Evolutionary conservation across 805 yeast genomes (phyloP).

Genomic region (Cyberlindnera meyerae): DNA sequence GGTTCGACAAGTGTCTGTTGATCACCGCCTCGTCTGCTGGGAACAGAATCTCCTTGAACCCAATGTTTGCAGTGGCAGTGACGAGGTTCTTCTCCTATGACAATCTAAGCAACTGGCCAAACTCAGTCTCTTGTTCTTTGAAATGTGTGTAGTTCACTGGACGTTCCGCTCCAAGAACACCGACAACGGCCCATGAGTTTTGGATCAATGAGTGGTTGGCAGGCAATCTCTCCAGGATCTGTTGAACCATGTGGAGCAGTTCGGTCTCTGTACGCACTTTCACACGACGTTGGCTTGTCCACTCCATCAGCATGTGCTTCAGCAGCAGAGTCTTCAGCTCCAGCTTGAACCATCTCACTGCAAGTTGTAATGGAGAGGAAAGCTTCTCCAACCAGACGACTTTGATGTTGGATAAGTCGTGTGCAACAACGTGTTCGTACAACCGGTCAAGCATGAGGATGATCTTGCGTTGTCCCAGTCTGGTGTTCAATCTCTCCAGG

Average conservation of each 20-base stretch:
- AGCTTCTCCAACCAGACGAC: slow-evolving; percentile 27
- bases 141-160: slow-evolving; percentile 1
- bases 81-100: slow-evolving; percentile 11
- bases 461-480: slow-evolving; percentile 18
- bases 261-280: slow-evolving; percentile 1
- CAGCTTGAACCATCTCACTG: slow-evolving; percentile 13
- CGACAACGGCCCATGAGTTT: slow-evolving; percentile 9
- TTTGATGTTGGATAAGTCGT: slow-evolving; percentile 27
- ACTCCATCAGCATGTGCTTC: slow-evolving; percentile 7
- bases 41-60: slow-evolving; percentile 30
- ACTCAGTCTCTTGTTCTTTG: slow-evolving; percentile 14
- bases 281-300: slow-evolving; percentile 7
- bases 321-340: slow-evolving; percentile 11
- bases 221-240: slow-evolving; percentile 2
- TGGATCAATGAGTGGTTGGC: slow-evolving; percentile 9
- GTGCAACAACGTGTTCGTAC: slow-evolving; percentile 33
- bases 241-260: slow-evolving; percentile 3
- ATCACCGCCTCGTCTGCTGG: slow-evolving; percentile 33
- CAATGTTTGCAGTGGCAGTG: slow-evolving; percentile 8
- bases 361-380: slow-evolving; percentile 6
- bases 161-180: slow-evolving; percentile 2
- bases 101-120: slow-evolving; percentile 9
- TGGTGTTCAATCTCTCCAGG: slow-evolving; percentile 14
- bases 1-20: slow-evolving; percentile 30
- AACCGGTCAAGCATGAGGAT: slow-evolving; percentile 31